Evolutionary conservation across 176 grass and related monocot genomes (phyloP).

Genomic region (Panicum miliaceum): DNA sequence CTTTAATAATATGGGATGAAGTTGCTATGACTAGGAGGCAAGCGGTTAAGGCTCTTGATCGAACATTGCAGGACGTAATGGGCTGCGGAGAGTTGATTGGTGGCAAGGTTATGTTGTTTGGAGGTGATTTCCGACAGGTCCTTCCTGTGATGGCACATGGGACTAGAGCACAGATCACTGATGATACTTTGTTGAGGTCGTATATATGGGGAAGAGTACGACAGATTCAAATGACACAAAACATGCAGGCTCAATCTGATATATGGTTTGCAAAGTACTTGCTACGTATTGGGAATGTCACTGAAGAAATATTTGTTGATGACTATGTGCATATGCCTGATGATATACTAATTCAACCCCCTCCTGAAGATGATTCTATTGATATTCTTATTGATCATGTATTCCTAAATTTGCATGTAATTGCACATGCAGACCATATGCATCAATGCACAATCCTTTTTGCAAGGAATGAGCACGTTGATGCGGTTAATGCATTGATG

Average conservation of each 20-base stretch:
- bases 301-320: background rate
- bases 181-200: background rate
- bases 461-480: too few species aligned
- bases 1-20: background rate
- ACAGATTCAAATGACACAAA: background rate
- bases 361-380: too few species aligned
- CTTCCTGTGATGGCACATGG: background rate
- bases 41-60: background rate
- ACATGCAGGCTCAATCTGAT: background rate
- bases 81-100: background rate
- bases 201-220: background rate
- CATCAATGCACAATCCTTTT: too few species aligned
- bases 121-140: background rate
- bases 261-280: background rate
- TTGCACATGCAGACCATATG: too few species aligned
- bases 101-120: background rate
- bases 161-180: background rate
- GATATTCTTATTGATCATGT: too few species aligned
- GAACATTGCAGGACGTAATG: background rate
- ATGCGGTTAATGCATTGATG: too few species aligned
- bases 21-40: too few species aligned
- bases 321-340: too few species aligned
- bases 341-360: too few species aligned
- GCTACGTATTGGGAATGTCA: background rate
- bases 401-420: too few species aligned